Evolutionary conservation across 495 filamentous ascomycete species (phyloP), one percentile per base, ranked within the genome.

Genomic region (Penicillium canariense): DNA sequence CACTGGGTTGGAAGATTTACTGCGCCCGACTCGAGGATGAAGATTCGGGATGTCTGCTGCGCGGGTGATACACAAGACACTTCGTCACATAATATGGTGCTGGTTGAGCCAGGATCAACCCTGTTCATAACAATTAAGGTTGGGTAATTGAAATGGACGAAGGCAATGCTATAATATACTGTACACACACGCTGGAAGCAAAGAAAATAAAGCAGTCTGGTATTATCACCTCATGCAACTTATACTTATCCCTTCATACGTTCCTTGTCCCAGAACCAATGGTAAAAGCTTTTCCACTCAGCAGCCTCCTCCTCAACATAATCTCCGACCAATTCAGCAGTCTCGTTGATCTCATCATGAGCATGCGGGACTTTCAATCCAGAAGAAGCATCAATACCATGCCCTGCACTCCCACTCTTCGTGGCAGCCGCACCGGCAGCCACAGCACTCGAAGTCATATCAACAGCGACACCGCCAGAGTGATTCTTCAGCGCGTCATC

Each of bases 291-390:
- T 58, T 67, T 70, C 71, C 74, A 75, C 51, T 72, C 70, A 0
- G 35, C 63, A 5, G 68, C 67, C 32, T 77, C 75, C 44, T 77
- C 75, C 35, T 76, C 74, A 27, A 78, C 75, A 58, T 78, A 78
- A 28, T 78, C 75, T 1, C 68, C 70, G 3, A 78, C 74, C 61
- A 78, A 52, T 54, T 78, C 75, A 18, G 74, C 75, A 27, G 74
- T 74, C 55, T 75, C 74, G 55, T 78, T 74, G 5, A 70, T 56
- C n/a, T 67, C 68, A 36, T 70, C 63, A 0, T 54, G 14, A 17
- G 61, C n/a, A 32, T 52, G 39, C 1, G 62, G 42, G 2, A 61
- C 54, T 35, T 65, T 65, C 12, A 65, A 4, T 1, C 62, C 56
- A 12, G 62, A 63, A 0, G 60, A 64, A 10, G 58, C 60, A 55